Base-by-base conservation (phyloP, 2,329 filamentous ascomycete species). In the Emericellopsis atlantica region DNA sequence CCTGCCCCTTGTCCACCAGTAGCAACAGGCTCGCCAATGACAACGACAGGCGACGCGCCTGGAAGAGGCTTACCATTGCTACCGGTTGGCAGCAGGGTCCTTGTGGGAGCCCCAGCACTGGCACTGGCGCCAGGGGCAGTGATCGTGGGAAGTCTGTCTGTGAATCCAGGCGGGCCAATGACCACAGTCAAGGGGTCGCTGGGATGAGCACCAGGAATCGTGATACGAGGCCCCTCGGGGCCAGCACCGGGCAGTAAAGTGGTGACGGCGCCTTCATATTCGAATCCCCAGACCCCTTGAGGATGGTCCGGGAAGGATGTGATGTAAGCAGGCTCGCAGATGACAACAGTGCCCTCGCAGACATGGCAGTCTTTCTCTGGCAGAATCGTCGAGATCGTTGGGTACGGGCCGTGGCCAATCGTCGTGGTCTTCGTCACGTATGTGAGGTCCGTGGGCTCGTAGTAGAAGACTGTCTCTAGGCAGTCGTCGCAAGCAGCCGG, bases 281-380 rank as follows among this genome's bases (percentile, higher is more conserved):
- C 37, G 11, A 11, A 18, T n/a, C 14, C 16, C 22, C 36, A n/a
- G 36, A 8, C 6, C 14, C 26, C 24, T 11, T 32, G 12, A 10
- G n/a, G 24, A 9, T 21, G 7, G 32, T 15, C 38, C 18, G 37
- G 33, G 33, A 14, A 26, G 4, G n/a, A 16, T 7, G 39, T 37
- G 7, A 31, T 9, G 12, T 37, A 31, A 31, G 41, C 18, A 10
- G 51, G 52, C 33, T 54, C 50, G 37, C 45, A 53, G 37, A 55
- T 51, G 18, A 48, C 44, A 36, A 53, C 48, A 12, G 52, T 54
- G 0, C 51, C 49, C 32, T 49, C 35, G 23, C 52, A 54, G 11
- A 26, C 37, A 22, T 47, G 34, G 37, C 52, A 54, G 22, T 39
- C 40, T 9, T 37, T 32, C 16, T 45, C 23, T 9, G 50, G 49